A percentile compares a stretch with the other conserved stretches of the same genome.
Evolutionary conservation across 2,329 filamentous ascomycete species (phyloP).

Genomic region (Tolypocladium cylindrosporum): DNA sequence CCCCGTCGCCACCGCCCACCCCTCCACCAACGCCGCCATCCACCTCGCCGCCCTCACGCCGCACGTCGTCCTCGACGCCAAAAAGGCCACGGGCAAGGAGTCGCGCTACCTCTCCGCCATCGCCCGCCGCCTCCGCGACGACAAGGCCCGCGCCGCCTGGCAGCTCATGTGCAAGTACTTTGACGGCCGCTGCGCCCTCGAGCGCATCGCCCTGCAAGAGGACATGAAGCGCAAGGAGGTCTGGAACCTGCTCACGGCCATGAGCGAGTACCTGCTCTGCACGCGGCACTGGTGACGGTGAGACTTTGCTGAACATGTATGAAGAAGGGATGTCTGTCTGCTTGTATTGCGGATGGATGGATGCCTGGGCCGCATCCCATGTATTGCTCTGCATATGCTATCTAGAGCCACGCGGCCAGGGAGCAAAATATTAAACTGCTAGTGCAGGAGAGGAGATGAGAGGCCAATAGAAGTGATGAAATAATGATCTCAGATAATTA

Average conservation of each 20-base stretch:
- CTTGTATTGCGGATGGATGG: not conserved
- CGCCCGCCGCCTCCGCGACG: constrained; percentile 40
- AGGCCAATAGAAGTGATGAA: not conserved
- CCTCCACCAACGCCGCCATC: constrained; percentile 44
- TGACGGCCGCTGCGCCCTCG: constrained; percentile 74
- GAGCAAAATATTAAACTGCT: not conserved
- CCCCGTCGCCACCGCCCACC: constrained; percentile 41
- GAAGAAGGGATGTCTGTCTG: not conserved
- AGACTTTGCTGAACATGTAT: not conserved
- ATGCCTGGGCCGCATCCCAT: not conserved
- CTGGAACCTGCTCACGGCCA: constrained; percentile 54
- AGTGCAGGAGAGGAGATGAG: not conserved
- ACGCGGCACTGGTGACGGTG: constrained; percentile 57
- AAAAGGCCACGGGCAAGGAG: constrained; percentile 68
- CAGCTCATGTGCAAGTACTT: constrained; percentile 72
- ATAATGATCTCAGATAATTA: not conserved
- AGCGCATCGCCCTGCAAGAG: constrained; percentile 78
- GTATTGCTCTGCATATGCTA: not conserved
- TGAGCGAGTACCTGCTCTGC: constrained; percentile 58
- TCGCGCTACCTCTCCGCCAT: constrained; percentile 61
- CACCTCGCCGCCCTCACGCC: constrained; percentile 50
- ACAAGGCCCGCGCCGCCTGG: constrained; percentile 58
- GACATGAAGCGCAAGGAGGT: constrained; percentile 78
- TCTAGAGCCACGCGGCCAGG: not conserved
- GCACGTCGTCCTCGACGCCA: constrained; percentile 67